Conservation (phyloP, 345 rosid genomes). For the Salix koriyanagi region DNA sequence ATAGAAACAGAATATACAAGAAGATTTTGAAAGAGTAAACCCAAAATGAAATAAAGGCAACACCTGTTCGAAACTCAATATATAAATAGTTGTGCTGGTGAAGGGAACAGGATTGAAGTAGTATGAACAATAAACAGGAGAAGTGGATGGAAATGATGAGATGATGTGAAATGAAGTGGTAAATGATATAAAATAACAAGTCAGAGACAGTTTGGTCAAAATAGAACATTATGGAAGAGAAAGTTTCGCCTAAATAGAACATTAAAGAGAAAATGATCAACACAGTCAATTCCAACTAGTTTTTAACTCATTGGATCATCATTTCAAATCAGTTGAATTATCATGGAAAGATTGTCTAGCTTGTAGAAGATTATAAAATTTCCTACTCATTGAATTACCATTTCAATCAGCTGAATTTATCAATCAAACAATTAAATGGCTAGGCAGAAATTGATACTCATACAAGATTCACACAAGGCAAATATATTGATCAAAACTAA, state of each 20-base stretch:
- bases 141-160: neutral
- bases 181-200: neutral
- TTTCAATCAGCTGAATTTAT: neutral
- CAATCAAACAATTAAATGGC: slow-evolving; percentile 3
- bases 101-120: neutral
- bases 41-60: neutral
- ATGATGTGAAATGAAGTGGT: neutral
- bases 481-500: slow-evolving; percentile 25
- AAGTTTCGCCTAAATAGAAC: neutral
- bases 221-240: neutral
- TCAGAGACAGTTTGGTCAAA: neutral
- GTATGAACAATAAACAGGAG: neutral
- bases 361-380: neutral
- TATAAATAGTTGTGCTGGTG: neutral
- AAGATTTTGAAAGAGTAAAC: neutral
- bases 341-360: neutral
- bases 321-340: neutral
- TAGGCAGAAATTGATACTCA: neutral
- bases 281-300: no score
- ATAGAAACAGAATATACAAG: no score
- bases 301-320: neutral
- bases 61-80: neutral
- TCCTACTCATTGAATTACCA: neutral
- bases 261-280: neutral
- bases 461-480: neutral